A percentile compares a stretch with the other conserved stretches of the same genome.
Conservation (phyloP, 2,329 filamentous ascomycete genomes). For the Diplodia corticola region DNA sequence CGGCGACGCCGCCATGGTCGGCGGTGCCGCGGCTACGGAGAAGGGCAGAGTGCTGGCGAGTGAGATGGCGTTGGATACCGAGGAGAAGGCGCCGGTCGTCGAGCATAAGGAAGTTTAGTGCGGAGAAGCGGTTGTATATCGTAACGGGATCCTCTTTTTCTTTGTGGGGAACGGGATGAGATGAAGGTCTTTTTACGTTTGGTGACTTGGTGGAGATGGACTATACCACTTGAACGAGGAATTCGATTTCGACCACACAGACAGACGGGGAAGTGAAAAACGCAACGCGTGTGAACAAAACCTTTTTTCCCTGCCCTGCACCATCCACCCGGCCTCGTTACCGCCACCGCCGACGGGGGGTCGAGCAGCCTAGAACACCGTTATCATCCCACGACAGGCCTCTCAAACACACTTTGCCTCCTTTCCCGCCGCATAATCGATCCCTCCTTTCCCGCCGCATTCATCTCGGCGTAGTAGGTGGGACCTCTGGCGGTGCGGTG, state of each 20-base stretch:
- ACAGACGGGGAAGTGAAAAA: too few relatives aligned
- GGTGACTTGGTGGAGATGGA: background rate
- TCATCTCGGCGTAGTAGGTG: background rate
- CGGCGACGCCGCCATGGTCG: conserved; percentile 54
- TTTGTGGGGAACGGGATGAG: background rate
- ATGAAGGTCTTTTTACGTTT: background rate
- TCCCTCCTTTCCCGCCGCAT: background rate
- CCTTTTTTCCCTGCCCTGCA: too few relatives aligned
- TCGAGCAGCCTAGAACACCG: too few relatives aligned
- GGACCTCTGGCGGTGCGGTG: background rate
- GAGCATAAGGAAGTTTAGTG: conserved; percentile 17
- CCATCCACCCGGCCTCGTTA: too few relatives aligned
- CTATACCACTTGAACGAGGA: background rate
- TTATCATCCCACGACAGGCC: background rate
- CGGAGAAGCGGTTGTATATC: background rate
- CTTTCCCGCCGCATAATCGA: background rate
- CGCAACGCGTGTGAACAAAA: too few relatives aligned
- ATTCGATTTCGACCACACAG: too few relatives aligned
- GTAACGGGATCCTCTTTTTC: background rate
- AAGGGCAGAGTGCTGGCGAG: conserved; percentile 32
- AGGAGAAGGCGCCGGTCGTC: conserved; percentile 5
- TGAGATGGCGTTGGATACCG: conserved; percentile 24
- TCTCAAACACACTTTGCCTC: background rate
- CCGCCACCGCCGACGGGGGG: too few relatives aligned
- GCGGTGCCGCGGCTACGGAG: conserved; percentile 38